Conservation (phyloP, 352 stramenopile species). For the Pythium aquatile region DNA sequence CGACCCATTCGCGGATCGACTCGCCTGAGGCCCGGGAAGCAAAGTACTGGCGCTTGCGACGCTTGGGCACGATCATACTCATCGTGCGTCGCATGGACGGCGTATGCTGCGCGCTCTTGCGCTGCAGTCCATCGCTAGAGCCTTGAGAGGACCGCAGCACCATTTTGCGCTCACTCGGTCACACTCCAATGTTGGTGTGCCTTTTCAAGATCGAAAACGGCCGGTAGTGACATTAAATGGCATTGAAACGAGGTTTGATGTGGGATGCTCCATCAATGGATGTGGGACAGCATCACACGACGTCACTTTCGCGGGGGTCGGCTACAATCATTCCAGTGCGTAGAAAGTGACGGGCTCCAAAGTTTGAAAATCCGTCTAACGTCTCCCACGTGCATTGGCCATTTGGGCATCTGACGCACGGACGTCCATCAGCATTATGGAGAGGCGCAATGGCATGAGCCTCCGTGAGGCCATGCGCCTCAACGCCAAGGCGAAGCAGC, state of each 20-base stretch:
- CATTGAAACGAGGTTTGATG: slow-evolving; percentile 1
- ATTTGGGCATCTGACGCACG: neutral
- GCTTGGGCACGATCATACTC: slow-evolving; percentile 32
- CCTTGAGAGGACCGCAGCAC: slow-evolving; percentile 6
- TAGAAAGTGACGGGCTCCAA: neutral
- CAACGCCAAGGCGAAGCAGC: slow-evolving; percentile 13
- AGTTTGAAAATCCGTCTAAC: slow-evolving; percentile 6
- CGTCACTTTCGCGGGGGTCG: neutral
- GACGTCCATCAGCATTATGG: slow-evolving; percentile 24
- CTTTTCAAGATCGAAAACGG: slow-evolving; percentile 8
- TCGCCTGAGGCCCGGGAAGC: slow-evolving; percentile 39
- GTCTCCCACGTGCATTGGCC: neutral
- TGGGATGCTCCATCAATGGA: slow-evolving; percentile 21
- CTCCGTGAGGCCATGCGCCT: slow-evolving; percentile 46
- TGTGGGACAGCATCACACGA: slow-evolving; percentile 6
- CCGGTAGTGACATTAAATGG: slow-evolving; percentile 6
- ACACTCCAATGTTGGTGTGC: neutral
- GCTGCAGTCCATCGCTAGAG: slow-evolving; percentile 16
- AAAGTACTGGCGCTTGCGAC: slow-evolving; percentile 38
- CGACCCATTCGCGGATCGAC: slow-evolving; percentile 57
- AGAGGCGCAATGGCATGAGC: slow-evolving; percentile 35
- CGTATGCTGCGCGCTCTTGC: slow-evolving; percentile 27
- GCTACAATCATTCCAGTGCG: slow-evolving; percentile 1
- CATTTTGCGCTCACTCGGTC: slow-evolving; percentile 10
- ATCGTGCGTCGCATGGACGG: slow-evolving; percentile 32